A percentile compares a stretch with the other conserved stretches of the same genome.
Evolutionary conservation across 129 eudicot genomes (phyloP).

Genomic region (Centrapalus pauciflorus): DNA sequence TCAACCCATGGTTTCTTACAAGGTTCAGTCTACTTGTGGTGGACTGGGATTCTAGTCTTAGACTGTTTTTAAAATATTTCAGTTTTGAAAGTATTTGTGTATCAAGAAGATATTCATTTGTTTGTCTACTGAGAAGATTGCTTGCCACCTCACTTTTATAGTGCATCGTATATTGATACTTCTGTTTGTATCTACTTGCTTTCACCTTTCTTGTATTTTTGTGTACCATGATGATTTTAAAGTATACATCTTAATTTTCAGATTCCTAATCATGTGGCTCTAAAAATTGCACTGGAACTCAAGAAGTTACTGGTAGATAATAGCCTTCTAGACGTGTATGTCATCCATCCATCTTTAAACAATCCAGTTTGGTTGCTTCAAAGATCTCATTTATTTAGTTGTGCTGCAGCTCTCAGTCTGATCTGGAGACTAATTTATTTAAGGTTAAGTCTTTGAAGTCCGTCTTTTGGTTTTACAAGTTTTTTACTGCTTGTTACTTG

Average conservation of each 20-base stretch:
- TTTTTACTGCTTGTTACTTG: not conserved
- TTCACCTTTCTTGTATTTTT: not conserved
- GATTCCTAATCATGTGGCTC: conserved; percentile 79
- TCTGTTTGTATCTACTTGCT: not conserved
- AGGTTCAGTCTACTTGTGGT: not conserved
- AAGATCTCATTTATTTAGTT: not conserved
- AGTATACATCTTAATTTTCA: conserved; percentile 11
- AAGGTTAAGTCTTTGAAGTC: conserved; percentile 30
- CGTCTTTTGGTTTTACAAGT: not conserved
- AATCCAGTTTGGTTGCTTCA: not conserved
- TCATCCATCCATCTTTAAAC: not conserved
- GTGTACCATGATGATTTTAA: not conserved
- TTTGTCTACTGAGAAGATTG: not conserved
- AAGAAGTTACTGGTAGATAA: conserved; percentile 67
- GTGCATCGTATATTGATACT: not conserved
- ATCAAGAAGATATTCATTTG: not conserved
- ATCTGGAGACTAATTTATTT: conserved; percentile 65
- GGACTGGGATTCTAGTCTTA: not conserved
- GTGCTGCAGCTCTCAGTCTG: conserved; percentile 61
- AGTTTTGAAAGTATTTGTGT: not conserved
- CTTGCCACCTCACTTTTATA: not conserved
- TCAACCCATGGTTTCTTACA: conserved; percentile 4
- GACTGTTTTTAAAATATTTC: too few species aligned
- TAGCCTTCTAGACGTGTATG: conserved; percentile 74
- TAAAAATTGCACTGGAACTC: conserved; percentile 66